Evolutionary conservation across 805 yeast species (phyloP).

Genomic region (Monosporozyma unispora): DNA sequence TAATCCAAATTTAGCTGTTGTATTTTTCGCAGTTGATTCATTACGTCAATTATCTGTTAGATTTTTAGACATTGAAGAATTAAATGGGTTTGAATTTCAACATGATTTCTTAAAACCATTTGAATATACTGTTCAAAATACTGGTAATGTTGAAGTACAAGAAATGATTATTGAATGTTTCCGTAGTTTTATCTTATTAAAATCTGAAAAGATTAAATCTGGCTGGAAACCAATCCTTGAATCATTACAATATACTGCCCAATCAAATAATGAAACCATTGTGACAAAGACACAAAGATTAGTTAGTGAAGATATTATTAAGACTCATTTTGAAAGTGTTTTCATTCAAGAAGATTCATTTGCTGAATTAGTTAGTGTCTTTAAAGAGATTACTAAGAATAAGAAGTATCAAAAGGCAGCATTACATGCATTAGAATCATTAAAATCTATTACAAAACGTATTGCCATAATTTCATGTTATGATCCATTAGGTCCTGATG

Average conservation of each 20-base stretch:
- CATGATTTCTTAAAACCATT: constrained; percentile 89
- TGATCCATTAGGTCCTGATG: constrained; percentile 8
- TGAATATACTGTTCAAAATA: constrained; percentile 64
- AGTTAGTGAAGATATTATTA: constrained; percentile 48
- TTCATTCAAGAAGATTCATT: constrained; percentile 58
- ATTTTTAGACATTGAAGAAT: constrained; percentile 86
- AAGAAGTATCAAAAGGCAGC: constrained; percentile 72
- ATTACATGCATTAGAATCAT: constrained; percentile 68
- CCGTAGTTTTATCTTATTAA: constrained; percentile 71
- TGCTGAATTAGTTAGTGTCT: constrained; percentile 57
- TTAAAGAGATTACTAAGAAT: constrained; percentile 77
- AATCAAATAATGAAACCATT: constrained; percentile 41
- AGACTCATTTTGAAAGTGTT: constrained; percentile 53
- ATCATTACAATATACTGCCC: constrained; percentile 67
- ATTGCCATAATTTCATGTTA: constrained; percentile 41
- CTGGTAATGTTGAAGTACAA: constrained; percentile 59
- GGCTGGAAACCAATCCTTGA: constrained; percentile 92
- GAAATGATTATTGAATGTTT: constrained; percentile 88
- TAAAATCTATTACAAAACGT: constrained; percentile 51
- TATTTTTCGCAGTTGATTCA: constrained; percentile 87
- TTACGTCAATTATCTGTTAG: constrained; percentile 87
- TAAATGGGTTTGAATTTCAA: constrained; percentile 92
- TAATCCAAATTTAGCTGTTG: constrained; percentile 64
- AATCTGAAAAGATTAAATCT: constrained; percentile 66
- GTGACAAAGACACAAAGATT: constrained; percentile 58